Percentiles rank a stretch among this genome's conserved stretches.
phyloP scores from a whole-genome alignment of 2,329 filamentous ascomycete species.

The Cercospora sojina region DNA sequence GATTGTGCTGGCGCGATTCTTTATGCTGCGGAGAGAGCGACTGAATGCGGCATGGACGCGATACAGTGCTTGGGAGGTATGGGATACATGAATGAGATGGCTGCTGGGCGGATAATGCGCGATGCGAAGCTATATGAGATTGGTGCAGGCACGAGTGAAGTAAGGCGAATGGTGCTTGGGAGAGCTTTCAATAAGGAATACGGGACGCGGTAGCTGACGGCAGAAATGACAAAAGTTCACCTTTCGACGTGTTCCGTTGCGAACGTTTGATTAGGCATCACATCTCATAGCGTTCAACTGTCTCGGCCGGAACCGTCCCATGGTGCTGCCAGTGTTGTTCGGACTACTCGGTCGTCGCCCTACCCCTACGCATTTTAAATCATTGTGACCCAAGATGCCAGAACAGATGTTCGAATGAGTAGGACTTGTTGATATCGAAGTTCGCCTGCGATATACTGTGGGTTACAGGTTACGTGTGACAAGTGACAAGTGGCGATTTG shows the following conservation, averaged over 20 bases:
- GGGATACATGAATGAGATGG: conserved; percentile 95
- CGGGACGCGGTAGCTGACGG: conserved; percentile 1
- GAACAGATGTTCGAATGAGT: too few species aligned
- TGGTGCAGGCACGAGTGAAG: conserved; percentile 91
- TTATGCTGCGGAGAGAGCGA: conserved; percentile 87
- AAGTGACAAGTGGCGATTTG: too few species aligned
- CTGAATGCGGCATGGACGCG: conserved; percentile 80
- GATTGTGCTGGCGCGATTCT: conserved; percentile 94
- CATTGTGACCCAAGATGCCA: too few species aligned
- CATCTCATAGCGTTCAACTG: too few species aligned
- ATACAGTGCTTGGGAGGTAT: conserved; percentile 93
- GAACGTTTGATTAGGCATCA: not conserved
- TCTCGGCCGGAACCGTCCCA: too few species aligned
- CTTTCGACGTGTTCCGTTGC: not conserved
- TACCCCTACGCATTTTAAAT: too few species aligned
- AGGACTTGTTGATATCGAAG: too few species aligned
- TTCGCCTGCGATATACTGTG: too few species aligned
- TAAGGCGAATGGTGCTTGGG: conserved; percentile 91
- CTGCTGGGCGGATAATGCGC: conserved; percentile 78
- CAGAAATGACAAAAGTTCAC: not conserved
- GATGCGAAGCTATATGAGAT: conserved; percentile 89
- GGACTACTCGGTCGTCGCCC: too few species aligned
- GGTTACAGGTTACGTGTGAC: too few species aligned
- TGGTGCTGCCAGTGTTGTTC: too few species aligned
- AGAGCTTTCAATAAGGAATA: conserved; percentile 88